Evolutionary conservation across 164 flowering plant species (phyloP), one percentile per base, ranked within the genome.

Genomic region (Echeveria elegans): DNA sequence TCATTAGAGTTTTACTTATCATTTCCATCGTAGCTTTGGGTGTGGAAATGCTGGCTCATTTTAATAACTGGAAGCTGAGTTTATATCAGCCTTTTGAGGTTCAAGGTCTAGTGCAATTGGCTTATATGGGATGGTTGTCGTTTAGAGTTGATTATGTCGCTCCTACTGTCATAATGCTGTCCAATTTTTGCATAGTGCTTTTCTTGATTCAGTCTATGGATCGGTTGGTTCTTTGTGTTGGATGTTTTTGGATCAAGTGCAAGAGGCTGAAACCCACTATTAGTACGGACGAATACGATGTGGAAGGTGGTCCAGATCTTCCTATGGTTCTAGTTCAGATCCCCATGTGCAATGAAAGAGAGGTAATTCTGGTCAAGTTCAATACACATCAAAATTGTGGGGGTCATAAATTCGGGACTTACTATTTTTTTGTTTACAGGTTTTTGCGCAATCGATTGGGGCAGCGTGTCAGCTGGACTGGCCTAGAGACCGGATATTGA

Each of bases 271-370:
- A 82, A 75, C 95, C 89, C 21, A 68, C 18, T 30, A 59, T 79
- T 1, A 69, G 70, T 8, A 78, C 7, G 5, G 81, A 72, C n/a
- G 73, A 70, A 30, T 72, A n/a, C 71, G 88, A 85, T 43, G n/a
- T 72, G 40, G 90, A 82, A 63, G 85, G 82, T 71, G 29, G 77
- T 41, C 74, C 82, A 30, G 66, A 68, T 63, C 83, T 78, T 63
- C 94, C 94, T 1, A 86, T 79, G 87, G 90, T 88, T 53, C 85
- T 88, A 70, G 86, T 85, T 69, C 92, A 87, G 80, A 87, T 87
- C 68, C 92, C 89, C 28, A 87, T 82, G 92, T 83, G 89, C 82
- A 85, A 87, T 80, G 89, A 85, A 61, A 81, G 71, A 83, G 92
- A 87, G 88, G 92, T 86, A 80, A 60, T 3, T 34, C 3, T 34